Conservation (phyloP, 169 alveolate species). For the Cryptosporidium sp. region DNA sequence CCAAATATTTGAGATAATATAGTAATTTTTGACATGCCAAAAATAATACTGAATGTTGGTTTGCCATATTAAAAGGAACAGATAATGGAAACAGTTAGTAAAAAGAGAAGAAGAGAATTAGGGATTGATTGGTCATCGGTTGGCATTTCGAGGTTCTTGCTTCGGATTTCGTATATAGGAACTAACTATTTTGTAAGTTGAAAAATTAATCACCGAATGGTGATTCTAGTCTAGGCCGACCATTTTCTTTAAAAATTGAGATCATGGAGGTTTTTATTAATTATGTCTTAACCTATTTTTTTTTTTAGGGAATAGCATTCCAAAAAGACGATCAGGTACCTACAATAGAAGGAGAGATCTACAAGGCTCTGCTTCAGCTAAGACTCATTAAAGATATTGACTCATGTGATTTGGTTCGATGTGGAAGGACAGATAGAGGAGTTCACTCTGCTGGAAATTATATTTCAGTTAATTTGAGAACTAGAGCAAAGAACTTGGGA, state of each 20-base stretch:
- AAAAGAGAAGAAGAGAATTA: slow-evolving; percentile 10
- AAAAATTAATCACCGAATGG: not conserved
- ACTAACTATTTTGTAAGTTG: slow-evolving; percentile 72
- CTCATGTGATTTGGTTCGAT: slow-evolving; percentile 71
- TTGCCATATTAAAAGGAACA: not conserved
- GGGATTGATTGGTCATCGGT: slow-evolving; percentile 67
- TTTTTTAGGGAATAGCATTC: slow-evolving; percentile 72
- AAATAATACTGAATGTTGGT: not conserved
- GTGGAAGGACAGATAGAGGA: slow-evolving; percentile 94
- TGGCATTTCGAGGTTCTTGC: slow-evolving; percentile 50
- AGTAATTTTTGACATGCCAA: slow-evolving; percentile 4
- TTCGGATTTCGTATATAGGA: slow-evolving; percentile 71
- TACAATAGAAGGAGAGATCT: slow-evolving; percentile 73
- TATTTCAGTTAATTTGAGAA: slow-evolving; percentile 82
- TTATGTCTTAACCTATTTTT: not conserved
- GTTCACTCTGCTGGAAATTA: slow-evolving; percentile 91
- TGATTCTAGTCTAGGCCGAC: not conserved
- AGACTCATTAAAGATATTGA: slow-evolving; percentile 44
- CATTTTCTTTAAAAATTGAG: no score
- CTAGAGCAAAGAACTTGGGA: slow-evolving; percentile 47
- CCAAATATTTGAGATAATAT: not conserved
- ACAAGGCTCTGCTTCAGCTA: slow-evolving; percentile 49
- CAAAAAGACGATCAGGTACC: slow-evolving; percentile 65
- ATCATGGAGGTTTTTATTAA: no score
- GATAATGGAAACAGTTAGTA: not conserved